These are phyloP conservation scores for Tilletia walkeri DNA, from an alignment of 1,284 basidiomycete species.

Conservation along the genomic window DNA sequence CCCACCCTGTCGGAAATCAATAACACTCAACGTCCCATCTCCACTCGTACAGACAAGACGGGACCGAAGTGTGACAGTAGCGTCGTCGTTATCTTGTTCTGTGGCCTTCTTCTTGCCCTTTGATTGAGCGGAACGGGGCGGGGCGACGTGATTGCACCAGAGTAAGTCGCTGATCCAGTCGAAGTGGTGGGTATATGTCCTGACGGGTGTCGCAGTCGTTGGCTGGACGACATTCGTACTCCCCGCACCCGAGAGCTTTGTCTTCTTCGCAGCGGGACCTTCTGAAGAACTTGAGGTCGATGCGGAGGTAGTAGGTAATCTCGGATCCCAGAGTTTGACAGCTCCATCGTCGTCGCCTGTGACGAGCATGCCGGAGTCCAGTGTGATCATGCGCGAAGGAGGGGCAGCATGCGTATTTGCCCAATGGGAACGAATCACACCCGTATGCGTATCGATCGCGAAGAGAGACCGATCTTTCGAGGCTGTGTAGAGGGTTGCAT, in stretches of 20 bases:
- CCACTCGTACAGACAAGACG: conserved; percentile 62
- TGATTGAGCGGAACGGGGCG: conserved; percentile 28
- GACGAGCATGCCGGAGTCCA: conserved; percentile 67
- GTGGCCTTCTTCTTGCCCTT: conserved; percentile 18
- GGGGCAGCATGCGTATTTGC: conserved; percentile 69
- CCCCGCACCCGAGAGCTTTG: conserved; percentile 1
- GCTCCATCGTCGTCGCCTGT: conserved; percentile 93
- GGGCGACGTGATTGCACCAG: conserved; percentile 59
- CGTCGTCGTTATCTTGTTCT: conserved; percentile 15
- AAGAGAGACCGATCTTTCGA: conserved; percentile 79
- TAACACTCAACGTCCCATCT: conserved; percentile 84
- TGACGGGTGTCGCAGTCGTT: conserved; percentile 53
- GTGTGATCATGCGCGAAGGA: conserved; percentile 66
- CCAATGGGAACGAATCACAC: conserved; percentile 66
- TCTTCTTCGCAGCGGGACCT: conserved; percentile 21
- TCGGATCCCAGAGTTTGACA: conserved; percentile 88
- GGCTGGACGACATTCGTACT: neutral
- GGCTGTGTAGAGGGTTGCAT: conserved; percentile 65
- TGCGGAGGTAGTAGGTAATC: conserved; percentile 57
- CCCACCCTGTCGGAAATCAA: conserved; percentile 62
- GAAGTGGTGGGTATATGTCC: conserved; percentile 80
- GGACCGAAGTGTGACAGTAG: conserved; percentile 15
- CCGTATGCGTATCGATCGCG: conserved; percentile 59
- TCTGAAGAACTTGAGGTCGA: conserved; percentile 12
- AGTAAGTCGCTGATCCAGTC: conserved; percentile 93